Base-by-base conservation (phyloP, 1,139 yeast genomes). In the Arxiozyma heterogenica region DNA sequence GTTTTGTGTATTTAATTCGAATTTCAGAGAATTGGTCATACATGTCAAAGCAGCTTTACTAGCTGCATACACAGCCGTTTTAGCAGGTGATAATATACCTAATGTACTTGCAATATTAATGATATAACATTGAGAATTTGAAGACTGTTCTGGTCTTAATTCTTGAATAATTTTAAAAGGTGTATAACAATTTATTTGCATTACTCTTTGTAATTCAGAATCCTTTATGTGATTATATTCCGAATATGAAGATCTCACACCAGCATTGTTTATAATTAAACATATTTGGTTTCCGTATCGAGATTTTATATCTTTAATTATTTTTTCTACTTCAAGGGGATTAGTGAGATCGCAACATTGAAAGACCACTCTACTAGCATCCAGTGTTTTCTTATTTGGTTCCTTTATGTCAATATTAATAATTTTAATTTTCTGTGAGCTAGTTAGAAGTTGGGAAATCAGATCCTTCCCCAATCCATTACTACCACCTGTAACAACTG, bases 231-330 rank as follows among this genome's bases (percentile, higher is more conserved):
- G 73, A 15, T 75, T 57, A 1, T 85, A 59, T 1, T 76, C 61
- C 46, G 75, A 73, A 54, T 59, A 68, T 34, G 69, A 68, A 49
- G 81, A 82, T 51, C 91, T 74, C 12, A 83, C 70, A 0, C 93
- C 96, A 0, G 95, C 96, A 66, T 87, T 88, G 64, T 86, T 85
- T 27, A 90, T 72, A 46, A 87, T 67, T 0, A 86, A 71, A 39
- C 82, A 76, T 1, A 86, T 71, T 22, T 63, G 59, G 18, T 50
- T 51, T 2, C 72, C 70, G 12, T 68, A 61, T n/a, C 61, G 54
- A 1, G 54, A 41, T 23, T 69, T 67, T 44, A 82, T 71, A 8
- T 59, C 54, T 0, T 61, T 42, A 2, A 75, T 61, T 1, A 75
- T 67, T 0, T 57, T 56, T 2, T 63, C 59, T 2, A 80, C 67